These are phyloP conservation scores for Astrocystis sublimbata DNA, from an alignment of 495 filamentous ascomycete species.

Conservation along the genomic window DNA sequence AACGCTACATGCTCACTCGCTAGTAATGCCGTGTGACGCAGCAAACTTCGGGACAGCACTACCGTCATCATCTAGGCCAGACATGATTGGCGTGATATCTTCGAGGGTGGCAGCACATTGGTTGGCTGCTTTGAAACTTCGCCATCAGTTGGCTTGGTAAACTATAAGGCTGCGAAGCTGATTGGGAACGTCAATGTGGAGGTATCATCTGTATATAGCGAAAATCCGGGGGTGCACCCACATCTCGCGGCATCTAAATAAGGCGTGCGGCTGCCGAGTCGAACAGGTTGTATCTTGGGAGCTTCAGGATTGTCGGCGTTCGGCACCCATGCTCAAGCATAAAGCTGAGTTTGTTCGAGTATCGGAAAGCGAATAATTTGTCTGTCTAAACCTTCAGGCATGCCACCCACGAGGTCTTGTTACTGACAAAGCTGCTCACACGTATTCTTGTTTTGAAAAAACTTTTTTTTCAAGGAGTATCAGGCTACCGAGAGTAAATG, in stretches of 20 bases:
- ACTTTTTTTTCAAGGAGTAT: no score
- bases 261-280: slow-evolving; percentile 26
- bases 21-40: slow-evolving; percentile 20
- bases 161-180: not conserved
- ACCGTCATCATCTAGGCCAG: slow-evolving; percentile 23
- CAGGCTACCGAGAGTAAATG: no score
- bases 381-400: no score
- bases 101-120: not conserved
- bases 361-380: no score
- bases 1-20: slow-evolving; percentile 21
- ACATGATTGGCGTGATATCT: slow-evolving; percentile 23
- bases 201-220: slow-evolving; percentile 18
- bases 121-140: not conserved
- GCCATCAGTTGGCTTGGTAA: not conserved
- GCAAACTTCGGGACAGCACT: slow-evolving; percentile 29
- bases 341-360: no score
- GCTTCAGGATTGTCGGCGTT: no score
- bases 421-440: no score
- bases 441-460: no score
- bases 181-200: slow-evolving; percentile 24
- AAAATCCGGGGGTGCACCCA: slow-evolving; percentile 31
- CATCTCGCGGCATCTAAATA: slow-evolving; percentile 20
- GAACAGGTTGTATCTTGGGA: slow-evolving; percentile 10
- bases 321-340: no score
- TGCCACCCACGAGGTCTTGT: no score